These are phyloP conservation scores for Fistulinella cinereoalba DNA, from an alignment of 1,284 basidiomycete genomes.

Conservation along the genomic window DNA sequence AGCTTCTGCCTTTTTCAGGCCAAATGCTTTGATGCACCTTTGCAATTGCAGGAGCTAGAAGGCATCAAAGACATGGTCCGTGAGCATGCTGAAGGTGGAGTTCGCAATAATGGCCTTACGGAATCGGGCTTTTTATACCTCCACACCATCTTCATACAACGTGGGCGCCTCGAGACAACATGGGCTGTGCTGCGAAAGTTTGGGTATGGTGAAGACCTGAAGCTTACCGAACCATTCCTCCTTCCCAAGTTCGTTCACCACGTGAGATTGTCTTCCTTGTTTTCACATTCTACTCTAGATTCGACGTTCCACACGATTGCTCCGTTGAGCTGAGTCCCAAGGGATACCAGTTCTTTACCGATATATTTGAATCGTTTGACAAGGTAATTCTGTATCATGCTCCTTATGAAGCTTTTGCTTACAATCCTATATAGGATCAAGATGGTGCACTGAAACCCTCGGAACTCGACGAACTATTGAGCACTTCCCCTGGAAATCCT, in stretches of 20 bases:
- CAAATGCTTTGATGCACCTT: conserved; percentile 92
- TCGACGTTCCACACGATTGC: conserved; percentile 91
- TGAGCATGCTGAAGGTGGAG: conserved; percentile 66
- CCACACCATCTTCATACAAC: conserved; percentile 96
- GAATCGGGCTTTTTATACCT: conserved; percentile 93
- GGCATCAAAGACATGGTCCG: conserved; percentile 86
- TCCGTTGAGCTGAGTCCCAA: conserved; percentile 91
- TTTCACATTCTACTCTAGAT: conserved; percentile 46
- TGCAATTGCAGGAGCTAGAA: conserved; percentile 91
- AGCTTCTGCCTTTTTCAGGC: conserved; percentile 45
- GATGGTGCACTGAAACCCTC: conserved; percentile 86
- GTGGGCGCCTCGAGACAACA: conserved; percentile 94
- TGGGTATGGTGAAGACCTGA: conserved; percentile 93
- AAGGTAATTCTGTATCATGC: conserved; percentile 51
- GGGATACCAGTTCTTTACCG: conserved; percentile 97
- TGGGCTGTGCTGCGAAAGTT: conserved; percentile 96
- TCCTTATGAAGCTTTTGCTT: not conserved
- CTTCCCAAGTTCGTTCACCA: conserved; percentile 66
- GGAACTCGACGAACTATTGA: conserved; percentile 90
- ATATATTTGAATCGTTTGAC: conserved; percentile 95
- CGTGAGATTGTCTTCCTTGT: conserved; percentile 1
- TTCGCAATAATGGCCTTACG: conserved; percentile 78
- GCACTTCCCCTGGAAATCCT: conserved; percentile 92
- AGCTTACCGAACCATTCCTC: conserved; percentile 84
- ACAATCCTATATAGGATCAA: conserved; percentile 64